Evolutionary conservation across 371 early-diverging fungal species (phyloP).

Genomic region (Haplosporangium sp.): DNA sequence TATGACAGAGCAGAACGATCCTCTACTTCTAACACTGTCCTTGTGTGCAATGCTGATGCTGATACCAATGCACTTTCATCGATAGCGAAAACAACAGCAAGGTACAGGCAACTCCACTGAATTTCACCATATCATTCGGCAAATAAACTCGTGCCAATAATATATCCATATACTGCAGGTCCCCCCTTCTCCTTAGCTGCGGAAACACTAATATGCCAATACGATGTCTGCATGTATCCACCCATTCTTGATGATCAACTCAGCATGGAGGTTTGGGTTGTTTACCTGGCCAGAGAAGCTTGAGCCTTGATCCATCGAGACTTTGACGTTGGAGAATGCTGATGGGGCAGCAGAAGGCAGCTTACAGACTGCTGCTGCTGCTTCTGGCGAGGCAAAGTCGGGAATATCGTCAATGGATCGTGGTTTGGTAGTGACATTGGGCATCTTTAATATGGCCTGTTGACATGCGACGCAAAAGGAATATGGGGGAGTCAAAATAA

Average conservation of each 20-base stretch:
- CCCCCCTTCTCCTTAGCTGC: no score
- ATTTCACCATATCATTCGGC: no score
- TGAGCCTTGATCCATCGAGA: slow-evolving; percentile 10
- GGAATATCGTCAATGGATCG: slow-evolving; percentile 29
- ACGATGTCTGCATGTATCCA: neutral
- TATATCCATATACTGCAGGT: no score
- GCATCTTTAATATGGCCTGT: slow-evolving; percentile 48
- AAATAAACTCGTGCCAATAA: no score
- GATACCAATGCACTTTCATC: no score
- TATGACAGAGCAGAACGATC: no score
- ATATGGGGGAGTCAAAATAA: neutral
- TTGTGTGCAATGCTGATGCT: no score
- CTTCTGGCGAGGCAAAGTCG: slow-evolving; percentile 5
- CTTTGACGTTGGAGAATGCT: slow-evolving; percentile 17
- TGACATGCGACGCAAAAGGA: slow-evolving; percentile 1
- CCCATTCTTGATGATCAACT: neutral
- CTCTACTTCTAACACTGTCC: no score
- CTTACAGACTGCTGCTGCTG: slow-evolving; percentile 4
- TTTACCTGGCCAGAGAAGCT: slow-evolving; percentile 30
- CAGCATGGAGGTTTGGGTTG: neutral
- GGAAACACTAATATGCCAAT: no score
- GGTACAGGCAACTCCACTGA: no score
- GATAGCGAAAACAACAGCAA: no score
- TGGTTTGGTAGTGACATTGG: slow-evolving; percentile 44
- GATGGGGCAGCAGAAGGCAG: slow-evolving; percentile 20